Percentiles rank a stretch among this genome's conserved stretches.
These are phyloP conservation scores for Fusarium verticillioides DNA, from an alignment of 2,329 filamentous ascomycete species.

Conservation along the genomic window DNA sequence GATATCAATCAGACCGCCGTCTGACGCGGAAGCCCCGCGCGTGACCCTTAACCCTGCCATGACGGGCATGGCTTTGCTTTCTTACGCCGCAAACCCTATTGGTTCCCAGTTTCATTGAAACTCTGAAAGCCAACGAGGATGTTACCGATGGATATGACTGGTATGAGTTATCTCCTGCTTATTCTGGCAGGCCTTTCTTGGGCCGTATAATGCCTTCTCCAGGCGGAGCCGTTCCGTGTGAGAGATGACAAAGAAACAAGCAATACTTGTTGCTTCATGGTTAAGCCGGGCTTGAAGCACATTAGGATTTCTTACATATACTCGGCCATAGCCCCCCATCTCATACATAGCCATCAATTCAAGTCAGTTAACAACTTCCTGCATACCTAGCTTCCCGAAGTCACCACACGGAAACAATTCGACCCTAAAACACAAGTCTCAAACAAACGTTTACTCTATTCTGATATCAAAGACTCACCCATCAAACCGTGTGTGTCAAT, in stretches of 20 bases:
- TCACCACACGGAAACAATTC: conserved; percentile 14
- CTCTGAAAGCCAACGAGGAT: conserved; percentile 24
- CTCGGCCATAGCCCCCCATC: conserved; percentile 15
- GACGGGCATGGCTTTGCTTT: conserved; percentile 34
- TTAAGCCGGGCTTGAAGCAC: conserved; percentile 38
- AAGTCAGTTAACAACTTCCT: conserved; percentile 13
- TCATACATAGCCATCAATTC: conserved; percentile 4
- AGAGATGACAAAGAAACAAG: conserved; percentile 26
- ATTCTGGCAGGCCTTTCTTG: conserved; percentile 33
- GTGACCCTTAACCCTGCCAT: conserved; percentile 38
- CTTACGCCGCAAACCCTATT: conserved; percentile 37
- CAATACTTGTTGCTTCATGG: conserved; percentile 21
- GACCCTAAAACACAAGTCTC: conserved; percentile 20
- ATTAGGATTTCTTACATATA: conserved; percentile 42
- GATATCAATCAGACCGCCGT: conserved; percentile 42
- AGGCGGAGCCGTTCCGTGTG: conserved; percentile 45
- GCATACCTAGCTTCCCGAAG: conserved; percentile 27
- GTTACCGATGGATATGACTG: conserved; percentile 23
- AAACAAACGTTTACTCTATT: conserved; percentile 5
- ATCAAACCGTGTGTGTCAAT: conserved; percentile 53
- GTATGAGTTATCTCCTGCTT: conserved; percentile 16
- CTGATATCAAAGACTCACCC: conserved; percentile 18
- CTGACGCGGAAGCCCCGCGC: conserved; percentile 43
- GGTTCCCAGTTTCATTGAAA: conserved; percentile 22
- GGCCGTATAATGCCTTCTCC: conserved; percentile 41